Percentiles rank a stretch among this genome's conserved stretches.
Evolutionary conservation across 495 filamentous ascomycete species (phyloP).

Genomic region (Astrothelium macrocarpum): DNA sequence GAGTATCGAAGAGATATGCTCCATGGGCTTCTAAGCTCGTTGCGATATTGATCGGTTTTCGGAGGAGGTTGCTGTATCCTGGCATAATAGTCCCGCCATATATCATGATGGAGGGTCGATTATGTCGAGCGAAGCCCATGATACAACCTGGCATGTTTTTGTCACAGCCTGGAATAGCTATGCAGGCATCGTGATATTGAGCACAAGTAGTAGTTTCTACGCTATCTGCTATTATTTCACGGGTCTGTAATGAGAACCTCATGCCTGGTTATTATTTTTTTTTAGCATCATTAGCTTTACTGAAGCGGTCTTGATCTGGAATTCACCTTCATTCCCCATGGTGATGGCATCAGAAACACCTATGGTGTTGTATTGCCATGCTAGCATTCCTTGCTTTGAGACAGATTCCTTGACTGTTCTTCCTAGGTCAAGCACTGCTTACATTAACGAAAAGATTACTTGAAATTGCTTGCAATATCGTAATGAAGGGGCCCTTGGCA

Average conservation of each 20-base stretch:
- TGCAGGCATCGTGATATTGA: conserved; percentile 77
- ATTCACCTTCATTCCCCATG: conserved; percentile 82
- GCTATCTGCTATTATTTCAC: conserved; percentile 91
- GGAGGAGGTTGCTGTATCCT: conserved; percentile 68
- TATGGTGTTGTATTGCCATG: conserved; percentile 90
- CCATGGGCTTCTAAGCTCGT: conserved; percentile 87
- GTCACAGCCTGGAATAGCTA: conserved; percentile 91
- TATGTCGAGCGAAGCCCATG: conserved; percentile 83
- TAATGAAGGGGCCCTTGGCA: no score
- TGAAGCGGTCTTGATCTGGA: not conserved
- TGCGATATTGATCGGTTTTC: conserved; percentile 77
- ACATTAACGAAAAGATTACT: not conserved
- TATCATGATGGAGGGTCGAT: conserved; percentile 74
- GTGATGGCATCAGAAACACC: conserved; percentile 92
- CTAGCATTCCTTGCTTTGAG: conserved; percentile 75
- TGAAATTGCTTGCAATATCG: no score
- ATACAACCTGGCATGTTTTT: conserved; percentile 95
- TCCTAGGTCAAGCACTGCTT: conserved; percentile 70
- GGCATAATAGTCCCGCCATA: conserved; percentile 89
- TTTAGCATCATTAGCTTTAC: not conserved
- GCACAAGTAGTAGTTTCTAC: conserved; percentile 84
- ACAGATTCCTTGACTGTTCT: conserved; percentile 83
- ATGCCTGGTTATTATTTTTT: conserved; percentile 73
- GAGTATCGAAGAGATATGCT: conserved; percentile 68
- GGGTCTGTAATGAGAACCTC: conserved; percentile 89